Percentiles rank a stretch among this genome's conserved stretches.
These are phyloP conservation scores for Aspergillus homomorphus DNA, from an alignment of 495 filamentous ascomycete genomes.

Conservation along the genomic window DNA sequence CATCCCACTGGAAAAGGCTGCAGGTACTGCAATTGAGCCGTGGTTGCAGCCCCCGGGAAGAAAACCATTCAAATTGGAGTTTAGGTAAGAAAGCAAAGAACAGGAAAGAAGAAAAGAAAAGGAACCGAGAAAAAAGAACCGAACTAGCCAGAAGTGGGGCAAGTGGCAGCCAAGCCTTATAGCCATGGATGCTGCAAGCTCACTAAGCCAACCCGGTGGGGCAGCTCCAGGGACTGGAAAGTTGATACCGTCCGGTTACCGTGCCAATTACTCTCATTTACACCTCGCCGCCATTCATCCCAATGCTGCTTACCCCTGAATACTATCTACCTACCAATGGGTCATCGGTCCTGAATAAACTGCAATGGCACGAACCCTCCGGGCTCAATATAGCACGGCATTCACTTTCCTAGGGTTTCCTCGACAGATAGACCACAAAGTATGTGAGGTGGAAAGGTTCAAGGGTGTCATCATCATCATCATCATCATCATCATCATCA, in stretches of 20 bases:
- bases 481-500: too few relatives aligned
- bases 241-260: background rate
- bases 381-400: background rate
- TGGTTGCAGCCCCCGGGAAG: background rate
- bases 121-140: background rate
- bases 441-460: too few relatives aligned
- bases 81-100: background rate
- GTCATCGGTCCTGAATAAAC: background rate
- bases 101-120: background rate
- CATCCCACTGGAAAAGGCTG: background rate
- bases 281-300: too few relatives aligned
- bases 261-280: background rate
- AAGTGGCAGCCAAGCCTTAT: conserved; percentile 6
- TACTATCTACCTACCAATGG: background rate
- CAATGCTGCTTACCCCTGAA: background rate
- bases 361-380: background rate
- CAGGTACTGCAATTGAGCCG: background rate
- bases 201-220: conserved; percentile 9
- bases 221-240: conserved; percentile 21
- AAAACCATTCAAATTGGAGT: background rate
- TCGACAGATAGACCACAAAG: background rate
- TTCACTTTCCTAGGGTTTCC: background rate
- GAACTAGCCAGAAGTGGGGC: background rate
- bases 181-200: conserved; percentile 8
- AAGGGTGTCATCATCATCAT: too few relatives aligned